A percentile compares a stretch with the other conserved stretches of the same genome.
These are phyloP conservation scores for Phytophthora cactorum DNA, from an alignment of 352 stramenopile species.

Conservation along the genomic window DNA sequence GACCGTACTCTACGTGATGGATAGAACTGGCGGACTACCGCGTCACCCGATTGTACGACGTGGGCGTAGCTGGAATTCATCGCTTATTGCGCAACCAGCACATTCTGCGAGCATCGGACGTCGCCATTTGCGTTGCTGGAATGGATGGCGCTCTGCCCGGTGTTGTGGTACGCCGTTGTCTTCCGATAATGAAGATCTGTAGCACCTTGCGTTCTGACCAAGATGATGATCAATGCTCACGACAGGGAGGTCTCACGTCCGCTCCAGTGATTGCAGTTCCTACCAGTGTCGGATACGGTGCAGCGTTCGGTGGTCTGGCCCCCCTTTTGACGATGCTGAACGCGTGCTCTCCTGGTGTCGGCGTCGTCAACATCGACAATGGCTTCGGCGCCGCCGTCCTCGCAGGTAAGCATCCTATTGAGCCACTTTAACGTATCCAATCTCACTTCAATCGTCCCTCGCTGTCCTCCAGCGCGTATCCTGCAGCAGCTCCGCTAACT, in stretches of 20 bases:
- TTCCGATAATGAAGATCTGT: background rate
- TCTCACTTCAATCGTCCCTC: constrained; percentile 13
- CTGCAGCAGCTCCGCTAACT: constrained; percentile 31
- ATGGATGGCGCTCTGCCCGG: constrained; percentile 98
- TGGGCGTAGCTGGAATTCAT: constrained; percentile 95
- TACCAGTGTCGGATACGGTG: constrained; percentile 94
- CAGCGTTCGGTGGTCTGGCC: constrained; percentile 90
- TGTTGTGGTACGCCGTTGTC: constrained; percentile 85
- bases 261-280: constrained; percentile 90
- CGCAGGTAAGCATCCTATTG: constrained; percentile 63
- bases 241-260: constrained; percentile 79
- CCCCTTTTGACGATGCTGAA: constrained; percentile 98
- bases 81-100: constrained; percentile 90
- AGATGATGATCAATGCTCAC: background rate
- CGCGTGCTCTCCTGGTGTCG: constrained; percentile 96
- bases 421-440: constrained; percentile 11
- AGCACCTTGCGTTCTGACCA: constrained; percentile 2
- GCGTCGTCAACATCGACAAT: constrained; percentile 99
- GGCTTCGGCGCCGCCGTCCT: constrained; percentile 97
- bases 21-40: constrained; percentile 89
- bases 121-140: constrained; percentile 96
- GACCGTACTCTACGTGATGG: constrained; percentile 1
- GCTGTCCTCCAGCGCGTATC: constrained; percentile 35
- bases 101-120: constrained; percentile 85
- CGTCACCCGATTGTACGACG: constrained; percentile 91